Evolutionary conservation across 352 stramenopile species (phyloP).

Genomic region (Nannochloropsis limnetica): DNA sequence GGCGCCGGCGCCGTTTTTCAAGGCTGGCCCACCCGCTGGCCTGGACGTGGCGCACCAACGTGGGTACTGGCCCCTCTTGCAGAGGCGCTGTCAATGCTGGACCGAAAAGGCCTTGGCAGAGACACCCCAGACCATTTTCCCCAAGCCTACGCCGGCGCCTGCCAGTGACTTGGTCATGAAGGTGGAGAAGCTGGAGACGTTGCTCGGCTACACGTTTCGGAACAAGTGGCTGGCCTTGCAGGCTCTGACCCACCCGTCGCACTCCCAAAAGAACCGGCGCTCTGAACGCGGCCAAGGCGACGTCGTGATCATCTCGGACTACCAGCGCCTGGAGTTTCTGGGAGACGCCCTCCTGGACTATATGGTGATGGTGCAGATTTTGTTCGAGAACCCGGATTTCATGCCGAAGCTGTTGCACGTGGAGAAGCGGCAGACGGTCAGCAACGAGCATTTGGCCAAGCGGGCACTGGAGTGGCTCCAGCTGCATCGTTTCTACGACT

Average conservation of each 20-base stretch:
- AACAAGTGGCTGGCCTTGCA: constrained; percentile 42
- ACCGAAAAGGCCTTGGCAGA: not conserved
- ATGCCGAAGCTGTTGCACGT: constrained; percentile 19
- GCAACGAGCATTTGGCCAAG: constrained; percentile 14
- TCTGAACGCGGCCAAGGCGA: not conserved
- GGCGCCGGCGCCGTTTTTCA: constrained; percentile 12
- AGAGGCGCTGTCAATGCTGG: not conserved
- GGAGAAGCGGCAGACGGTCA: constrained; percentile 26
- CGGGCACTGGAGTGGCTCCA: constrained; percentile 10
- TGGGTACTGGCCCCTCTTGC: not conserved
- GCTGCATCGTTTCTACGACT: constrained; percentile 20
- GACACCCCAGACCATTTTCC: not conserved
- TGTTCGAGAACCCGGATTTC: constrained; percentile 33
- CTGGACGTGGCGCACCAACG: not conserved
- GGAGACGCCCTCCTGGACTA: constrained; percentile 47
- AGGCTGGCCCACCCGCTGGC: not conserved
- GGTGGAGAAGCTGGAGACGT: constrained; percentile 33
- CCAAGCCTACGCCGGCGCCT: not conserved
- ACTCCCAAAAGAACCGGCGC: not conserved
- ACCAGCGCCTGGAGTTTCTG: constrained; percentile 47
- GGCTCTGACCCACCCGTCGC: constrained; percentile 36
- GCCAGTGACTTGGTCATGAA: constrained; percentile 34
- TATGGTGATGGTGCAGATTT: constrained; percentile 37
- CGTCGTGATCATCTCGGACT: constrained; percentile 33
- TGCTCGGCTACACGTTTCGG: constrained; percentile 37